Percentiles rank a stretch among this genome's conserved stretches.
phyloP scores from a whole-genome alignment of 257 asterid species.

The Nicotiana paniculata region DNA sequence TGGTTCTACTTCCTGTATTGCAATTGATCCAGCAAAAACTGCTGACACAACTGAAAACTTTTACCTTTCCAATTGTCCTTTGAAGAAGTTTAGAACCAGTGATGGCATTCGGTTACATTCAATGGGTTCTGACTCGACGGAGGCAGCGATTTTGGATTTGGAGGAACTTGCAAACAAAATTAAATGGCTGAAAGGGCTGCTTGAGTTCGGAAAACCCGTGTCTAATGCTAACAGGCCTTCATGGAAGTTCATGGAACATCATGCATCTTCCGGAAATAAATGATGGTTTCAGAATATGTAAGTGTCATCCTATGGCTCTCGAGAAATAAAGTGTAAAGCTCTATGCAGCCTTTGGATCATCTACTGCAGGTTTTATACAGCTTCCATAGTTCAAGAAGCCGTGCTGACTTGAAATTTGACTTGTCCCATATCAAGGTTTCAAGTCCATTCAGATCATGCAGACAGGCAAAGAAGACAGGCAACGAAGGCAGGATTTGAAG shows the following conservation, averaged over 20 bases:
- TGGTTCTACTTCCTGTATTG: background rate
- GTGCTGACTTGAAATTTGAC: background rate
- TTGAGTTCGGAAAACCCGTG: slow-evolving; percentile 4
- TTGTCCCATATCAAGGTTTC: background rate
- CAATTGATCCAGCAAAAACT: slow-evolving; percentile 2
- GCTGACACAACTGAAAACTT: background rate
- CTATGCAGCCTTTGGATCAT: background rate
- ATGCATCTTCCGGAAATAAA: slow-evolving; percentile 7
- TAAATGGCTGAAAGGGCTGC: slow-evolving; percentile 20
- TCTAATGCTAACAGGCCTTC: slow-evolving; percentile 3
- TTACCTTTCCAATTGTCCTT: background rate
- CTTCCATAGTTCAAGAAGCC: background rate
- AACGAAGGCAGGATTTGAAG: too few relatives aligned
- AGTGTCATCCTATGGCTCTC: background rate
- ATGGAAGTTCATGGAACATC: slow-evolving; percentile 26
- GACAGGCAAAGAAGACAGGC: too few relatives aligned
- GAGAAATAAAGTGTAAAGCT: background rate
- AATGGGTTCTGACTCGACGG: slow-evolving; percentile 7
- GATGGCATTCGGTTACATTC: slow-evolving; percentile 11
- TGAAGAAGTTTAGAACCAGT: slow-evolving; percentile 10
- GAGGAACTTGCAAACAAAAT: slow-evolving; percentile 24
- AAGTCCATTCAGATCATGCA: background rate
- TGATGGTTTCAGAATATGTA: background rate
- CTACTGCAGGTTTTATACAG: background rate
- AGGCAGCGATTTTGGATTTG: slow-evolving; percentile 25